A percentile compares a stretch with the other conserved stretches of the same genome.
Conservation (phyloP, 2,329 filamentous ascomycete genomes). For the Paracoccidioides brasiliensis region DNA sequence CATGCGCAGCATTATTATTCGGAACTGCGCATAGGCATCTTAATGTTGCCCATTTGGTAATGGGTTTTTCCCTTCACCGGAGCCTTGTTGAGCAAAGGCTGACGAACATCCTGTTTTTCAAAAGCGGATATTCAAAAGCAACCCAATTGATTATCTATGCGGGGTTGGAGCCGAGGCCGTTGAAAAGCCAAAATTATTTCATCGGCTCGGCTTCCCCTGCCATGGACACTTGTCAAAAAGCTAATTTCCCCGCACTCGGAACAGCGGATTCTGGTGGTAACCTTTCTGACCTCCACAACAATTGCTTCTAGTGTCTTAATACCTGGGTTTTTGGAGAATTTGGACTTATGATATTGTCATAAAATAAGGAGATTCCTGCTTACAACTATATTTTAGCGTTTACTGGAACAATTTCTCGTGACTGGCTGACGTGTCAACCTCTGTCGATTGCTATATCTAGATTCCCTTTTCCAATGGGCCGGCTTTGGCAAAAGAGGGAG, state of each 20-base stretch:
- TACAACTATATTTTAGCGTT: not conserved
- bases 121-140: too few species aligned
- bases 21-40: too few species aligned
- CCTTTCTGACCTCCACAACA: too few species aligned
- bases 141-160: too few species aligned
- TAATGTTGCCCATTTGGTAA: too few species aligned
- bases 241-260: not conserved
- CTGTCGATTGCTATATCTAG: not conserved
- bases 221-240: not conserved
- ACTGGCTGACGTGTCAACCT: not conserved
- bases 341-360: not conserved
- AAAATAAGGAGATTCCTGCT: not conserved
- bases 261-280: too few species aligned
- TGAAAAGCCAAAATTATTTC: not conserved
- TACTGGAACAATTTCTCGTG: not conserved
- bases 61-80: too few species aligned
- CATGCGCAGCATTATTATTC: too few species aligned
- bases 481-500: not conserved
- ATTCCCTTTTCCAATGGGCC: not conserved
- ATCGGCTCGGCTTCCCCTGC: not conserved
- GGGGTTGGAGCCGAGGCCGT: not conserved
- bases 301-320: not conserved
- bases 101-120: too few species aligned
- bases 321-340: not conserved
- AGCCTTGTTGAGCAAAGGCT: too few species aligned